Evolutionary conservation across 1,139 yeast genomes (phyloP), one percentile per base, ranked within the genome.

Genomic region (Saccharomycopsis crataegensis): DNA sequence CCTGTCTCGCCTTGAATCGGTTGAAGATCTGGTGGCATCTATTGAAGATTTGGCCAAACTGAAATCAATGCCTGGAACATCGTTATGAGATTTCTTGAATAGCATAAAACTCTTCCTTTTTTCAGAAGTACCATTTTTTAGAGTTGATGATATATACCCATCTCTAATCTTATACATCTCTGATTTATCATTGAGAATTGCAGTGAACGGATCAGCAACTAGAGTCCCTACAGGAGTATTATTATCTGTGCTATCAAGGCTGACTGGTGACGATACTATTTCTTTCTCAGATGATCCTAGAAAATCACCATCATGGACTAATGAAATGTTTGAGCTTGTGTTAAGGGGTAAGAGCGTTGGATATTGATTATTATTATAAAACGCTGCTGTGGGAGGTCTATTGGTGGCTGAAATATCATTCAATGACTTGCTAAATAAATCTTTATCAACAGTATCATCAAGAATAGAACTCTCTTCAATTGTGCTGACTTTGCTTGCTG

Each of bases 191-290:
- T 22, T 32, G 12, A 52, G 40, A 44, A 52, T 52, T n/a, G 55
- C 55, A 16, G 46, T 22, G 37, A 52, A 52, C 12, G 55, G 55
- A 51, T 51, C 53, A 22, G n/a, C 48, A 28, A 46, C 33, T 8
- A 50, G n/a, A 33, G 33, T 37, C 12, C 31, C 33, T 3, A 17
- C 33, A 36, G 11, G 40, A 28, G 36, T 50, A 12, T 14, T 38
- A 47, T 47, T 14, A 12, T 47, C 44, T 38, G 34, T 28, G 31
- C 49, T 45, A 32, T 45, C 53, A 9, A 50, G 33, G 33, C 53
- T 50, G 9, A 50, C 43, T 6, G 53, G 53, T 14, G 50, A 48
- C 3, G 41, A 17, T 33, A 40, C 28, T 22, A 40, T 40, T 40
- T 14, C 9, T 7, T 40, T 40, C 17, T 22, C 45, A 17, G 17